Base-by-base conservation (phyloP, 805 yeast species). In the Starmerella floricola region DNA sequence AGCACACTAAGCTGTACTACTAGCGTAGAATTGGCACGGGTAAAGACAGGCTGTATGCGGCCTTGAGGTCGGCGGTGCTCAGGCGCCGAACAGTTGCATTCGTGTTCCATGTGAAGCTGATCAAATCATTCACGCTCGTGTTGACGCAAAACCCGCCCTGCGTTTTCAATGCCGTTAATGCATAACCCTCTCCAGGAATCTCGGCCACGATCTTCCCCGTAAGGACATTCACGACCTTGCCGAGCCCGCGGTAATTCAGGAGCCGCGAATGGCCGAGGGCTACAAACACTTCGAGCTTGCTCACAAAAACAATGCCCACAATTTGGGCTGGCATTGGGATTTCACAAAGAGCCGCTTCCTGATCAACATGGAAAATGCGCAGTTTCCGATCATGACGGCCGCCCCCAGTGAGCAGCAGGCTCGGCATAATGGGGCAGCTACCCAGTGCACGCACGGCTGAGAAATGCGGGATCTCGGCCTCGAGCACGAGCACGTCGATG, bases 201-300 rank as follows among this genome's bases (percentile, higher is more conserved):
- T 44, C 37, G 30, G 42, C 41, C 3, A 44, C 40, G 18, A 43
- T 23, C 17, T 20, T 4, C 3, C 38, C 36, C 5, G 41, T 32
- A 8, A 34, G 31, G 6, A 46, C 21, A 27, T 38, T 39, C 15
- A 34, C 27, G 21, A 46, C 42, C 16, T 42, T 35, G 1, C 46
- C 49, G 10, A 35, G 33, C 2, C 49, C 49, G 8, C 29, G 15
- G 34, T 40, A 46, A 13, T 18, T 17, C 12, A 31, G 15, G n/a
- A 33, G 17, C 4, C 51, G 36, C 15, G 49, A 45, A 28, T 48
- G 51, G 26, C 51, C 51, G 12, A 48, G 13, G 5, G 45, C 51
- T 2, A 48, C 44, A 12, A 48, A 40, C 2, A 46, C 32, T 31
- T 48, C 51, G 36, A 36, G 34, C 16, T 31, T 31, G 31, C 42